Base-by-base conservation (phyloP, 495 filamentous ascomycete genomes). In the Diplogelasinospora grovesii region DNA sequence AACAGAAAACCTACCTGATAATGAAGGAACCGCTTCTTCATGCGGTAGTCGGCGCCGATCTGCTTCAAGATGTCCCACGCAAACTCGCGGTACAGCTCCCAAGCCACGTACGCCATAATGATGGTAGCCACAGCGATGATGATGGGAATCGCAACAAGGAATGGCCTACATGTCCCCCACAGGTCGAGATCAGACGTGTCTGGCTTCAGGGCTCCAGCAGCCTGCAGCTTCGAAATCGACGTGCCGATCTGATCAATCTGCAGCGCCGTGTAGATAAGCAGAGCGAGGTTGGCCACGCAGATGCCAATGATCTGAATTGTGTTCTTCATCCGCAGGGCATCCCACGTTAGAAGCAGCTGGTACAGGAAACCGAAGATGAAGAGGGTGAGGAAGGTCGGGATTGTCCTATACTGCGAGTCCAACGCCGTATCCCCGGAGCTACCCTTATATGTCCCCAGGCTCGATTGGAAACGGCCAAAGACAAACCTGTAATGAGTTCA, bases 1-100 rank as follows among this genome's bases (percentile, higher is more conserved):
- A 19, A 2, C 18, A 3, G 13, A 18, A 9, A 26, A 57, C 73
- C 24, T 69, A 95, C 90, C 81, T 98, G 92, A 59, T 94, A 98
- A 28, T 88, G 85, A 41, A 97, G 74, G 71, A 94, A 97, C 47
- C 92, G 76, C 62, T 90, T 81, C 75, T 95, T 97, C 83, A 98
- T 87, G 50, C 85, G 80, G 56, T 97, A 75, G 70, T 98, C 92
- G 23, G 92, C 92, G 57, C 87, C 93, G 65, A 98, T 97, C 60
- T 95, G 89, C 69, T 98, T 97, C 62, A 97, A 89, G 56, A 98
- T 97, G 33, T 89, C 93, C 92, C 92, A 98, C 3, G 92, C 89
- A 61, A 98, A 98, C 59, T 97, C 93, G 57, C 94, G 87, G 55
- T 98, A 98, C 8, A 98, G 71, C 65, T 95, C 93, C 79, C 89